phyloP scores from a whole-genome alignment of 140 eudicot species.

The Erigeron philadelphicus region DNA sequence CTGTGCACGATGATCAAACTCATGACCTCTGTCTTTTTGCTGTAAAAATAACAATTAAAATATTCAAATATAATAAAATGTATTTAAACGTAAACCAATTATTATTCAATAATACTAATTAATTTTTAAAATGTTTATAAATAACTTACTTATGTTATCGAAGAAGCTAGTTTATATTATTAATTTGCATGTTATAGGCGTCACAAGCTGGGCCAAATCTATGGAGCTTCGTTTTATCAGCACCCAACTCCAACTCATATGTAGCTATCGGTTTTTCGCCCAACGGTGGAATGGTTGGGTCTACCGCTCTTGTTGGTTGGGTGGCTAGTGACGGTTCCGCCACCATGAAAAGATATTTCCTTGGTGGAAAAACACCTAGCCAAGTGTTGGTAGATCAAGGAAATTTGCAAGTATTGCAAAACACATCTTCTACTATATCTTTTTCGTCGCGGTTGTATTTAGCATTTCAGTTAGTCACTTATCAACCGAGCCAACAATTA shows the following conservation, averaged over 20 bases:
- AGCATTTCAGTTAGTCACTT: conserved; percentile 51
- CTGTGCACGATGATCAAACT: too few species aligned
- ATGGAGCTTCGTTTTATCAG: conserved; percentile 84
- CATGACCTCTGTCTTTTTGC: too few species aligned
- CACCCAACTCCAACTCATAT: conserved; percentile 56
- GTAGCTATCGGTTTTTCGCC: conserved; percentile 77
- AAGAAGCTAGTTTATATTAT: neutral
- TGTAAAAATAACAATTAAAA: too few species aligned
- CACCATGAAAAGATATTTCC: conserved; percentile 41
- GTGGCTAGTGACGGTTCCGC: conserved; percentile 26
- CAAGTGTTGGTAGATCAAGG: conserved; percentile 53
- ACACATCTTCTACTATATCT: conserved; percentile 31
- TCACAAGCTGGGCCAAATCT: conserved; percentile 41
- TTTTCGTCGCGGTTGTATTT: conserved; percentile 41
- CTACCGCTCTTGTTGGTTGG: conserved; percentile 89
- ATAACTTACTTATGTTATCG: too few species aligned
- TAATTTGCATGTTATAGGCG: conserved; percentile 33
- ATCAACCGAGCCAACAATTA: conserved; percentile 37
- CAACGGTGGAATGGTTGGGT: conserved; percentile 71
- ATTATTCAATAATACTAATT: too few species aligned
- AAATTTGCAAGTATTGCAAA: conserved; percentile 34
- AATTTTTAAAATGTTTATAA: too few species aligned
- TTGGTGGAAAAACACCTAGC: conserved; percentile 44
- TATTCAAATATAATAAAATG: too few species aligned
- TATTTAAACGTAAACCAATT: too few species aligned